Evolutionary conservation across 2,329 filamentous ascomycete species (phyloP), one percentile per base, ranked within the genome.

Genomic region (Beauveria australis): DNA sequence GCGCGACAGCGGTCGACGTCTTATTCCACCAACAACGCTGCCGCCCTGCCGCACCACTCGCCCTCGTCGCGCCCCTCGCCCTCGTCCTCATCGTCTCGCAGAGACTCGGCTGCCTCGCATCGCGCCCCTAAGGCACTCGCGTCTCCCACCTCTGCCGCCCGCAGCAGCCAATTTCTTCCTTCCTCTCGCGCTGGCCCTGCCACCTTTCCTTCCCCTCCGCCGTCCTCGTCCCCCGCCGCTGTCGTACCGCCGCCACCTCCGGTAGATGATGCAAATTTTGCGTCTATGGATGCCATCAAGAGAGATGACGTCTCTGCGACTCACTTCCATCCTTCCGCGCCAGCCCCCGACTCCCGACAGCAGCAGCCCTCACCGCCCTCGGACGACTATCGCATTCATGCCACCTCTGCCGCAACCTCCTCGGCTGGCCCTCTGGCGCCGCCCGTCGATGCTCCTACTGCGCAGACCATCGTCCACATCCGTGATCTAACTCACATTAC

Each of bases 401-500:
- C 54, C 66, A 72, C 62, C 66, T 75, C 74, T 55, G 72, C 73
- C 7, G 69, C 44, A 68, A 67, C 65, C 57, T 5, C 30, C 62
- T 67, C 53, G 43, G 55, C 55, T 22, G 55, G 55, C 8, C 55
- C 55, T 43, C 64, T 53, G 54, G 62, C 33, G 65, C 64, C 65
- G 57, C 67, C 46, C 63, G 67, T 58, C 65, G 66, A 43, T 70
- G 62, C 62, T 69, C 52, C 66, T 66, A 64, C 70, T 65, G 71
- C 74, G 57, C 79, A 81, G 58, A 77, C 73, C 12, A 81, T 81
- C 3, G 89, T 97, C 69, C 89, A 89, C 71, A 87, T 99, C 48
- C 89, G 89, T 68, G 92, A 96, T 72, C 79, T 99, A 54, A 89
- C 88, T 47, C 94, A 99, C 70, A 93, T 99, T 63, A 90, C 94